Evolutionary conservation across 2,329 filamentous ascomycete species (phyloP).

Genomic region (Fonsecaea nubica): DNA sequence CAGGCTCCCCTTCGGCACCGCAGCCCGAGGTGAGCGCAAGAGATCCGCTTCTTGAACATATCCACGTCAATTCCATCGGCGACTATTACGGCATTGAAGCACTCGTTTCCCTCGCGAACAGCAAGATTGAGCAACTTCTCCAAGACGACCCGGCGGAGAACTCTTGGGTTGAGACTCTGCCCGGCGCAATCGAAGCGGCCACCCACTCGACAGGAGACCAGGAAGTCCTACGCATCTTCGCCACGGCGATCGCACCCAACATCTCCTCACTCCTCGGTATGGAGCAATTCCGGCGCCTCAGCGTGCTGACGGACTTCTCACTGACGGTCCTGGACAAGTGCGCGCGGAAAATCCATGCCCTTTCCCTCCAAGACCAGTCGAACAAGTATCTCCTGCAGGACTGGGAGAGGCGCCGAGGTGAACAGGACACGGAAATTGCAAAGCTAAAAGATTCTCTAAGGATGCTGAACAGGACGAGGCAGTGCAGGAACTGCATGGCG

Average conservation of each 20-base stretch:
- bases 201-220: neutral
- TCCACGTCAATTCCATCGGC: constrained; percentile 6
- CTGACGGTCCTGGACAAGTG: neutral
- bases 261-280: neutral
- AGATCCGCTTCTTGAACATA: neutral
- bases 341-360: neutral
- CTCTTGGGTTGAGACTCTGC: neutral
- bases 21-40: neutral
- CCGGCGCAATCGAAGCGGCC: neutral
- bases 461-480: neutral
- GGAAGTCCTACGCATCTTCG: neutral
- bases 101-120: constrained; percentile 8
- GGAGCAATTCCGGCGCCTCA: neutral
- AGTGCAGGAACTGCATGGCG: neutral
- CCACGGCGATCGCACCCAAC: neutral
- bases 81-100: neutral
- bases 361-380: neutral
- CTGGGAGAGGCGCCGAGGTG: neutral
- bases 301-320: neutral
- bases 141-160: neutral
- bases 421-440: neutral
- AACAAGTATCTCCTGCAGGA: no score
- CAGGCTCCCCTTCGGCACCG: neutral
- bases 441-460: neutral
- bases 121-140: constrained; percentile 10